Evolutionary conservation across 345 rosid genomes (phyloP).

Genomic region (Lumnitzera racemosa): DNA sequence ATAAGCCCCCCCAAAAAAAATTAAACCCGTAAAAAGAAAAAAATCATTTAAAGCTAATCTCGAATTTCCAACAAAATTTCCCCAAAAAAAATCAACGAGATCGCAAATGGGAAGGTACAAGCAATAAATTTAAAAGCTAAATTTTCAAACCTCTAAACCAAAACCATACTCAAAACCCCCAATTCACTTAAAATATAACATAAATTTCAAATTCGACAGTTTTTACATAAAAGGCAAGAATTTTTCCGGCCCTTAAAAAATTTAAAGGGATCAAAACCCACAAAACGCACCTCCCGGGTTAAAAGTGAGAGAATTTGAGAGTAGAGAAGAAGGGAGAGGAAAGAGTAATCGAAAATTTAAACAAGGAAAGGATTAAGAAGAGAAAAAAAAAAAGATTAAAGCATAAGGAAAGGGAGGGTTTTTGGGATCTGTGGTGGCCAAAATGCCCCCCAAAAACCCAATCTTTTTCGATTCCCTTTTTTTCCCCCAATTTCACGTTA

Average conservation of each 20-base stretch:
- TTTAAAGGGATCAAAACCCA: not conserved
- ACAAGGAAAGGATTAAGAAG: conserved; percentile 8
- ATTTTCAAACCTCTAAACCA: not conserved
- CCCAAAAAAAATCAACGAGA: not conserved
- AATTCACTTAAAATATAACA: conserved; percentile 3
- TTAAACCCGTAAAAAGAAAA: not conserved
- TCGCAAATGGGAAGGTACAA: not conserved
- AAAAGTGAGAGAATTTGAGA: not conserved
- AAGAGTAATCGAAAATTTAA: conserved; percentile 17
- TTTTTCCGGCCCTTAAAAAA: not conserved
- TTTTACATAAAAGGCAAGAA: not conserved
- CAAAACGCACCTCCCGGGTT: conserved; percentile 3
- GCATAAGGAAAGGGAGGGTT: conserved; percentile 45
- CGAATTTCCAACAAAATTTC: not conserved
- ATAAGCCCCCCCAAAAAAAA: not conserved
- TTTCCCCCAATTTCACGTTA: conserved; percentile 62
- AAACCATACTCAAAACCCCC: not conserved
- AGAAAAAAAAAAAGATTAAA: conserved; percentile 43
- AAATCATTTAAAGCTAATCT: not conserved
- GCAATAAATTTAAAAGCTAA: not conserved
- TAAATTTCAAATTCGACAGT: not conserved
- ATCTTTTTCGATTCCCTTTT: conserved; percentile 8
- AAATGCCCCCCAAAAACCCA: conserved; percentile 18
- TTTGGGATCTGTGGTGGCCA: conserved; percentile 40
- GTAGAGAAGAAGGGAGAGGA: not conserved